Evolutionary conservation across 257 asterid genomes (phyloP), one percentile per base, ranked within the genome.

Genomic region (Catharanthus roseus): DNA sequence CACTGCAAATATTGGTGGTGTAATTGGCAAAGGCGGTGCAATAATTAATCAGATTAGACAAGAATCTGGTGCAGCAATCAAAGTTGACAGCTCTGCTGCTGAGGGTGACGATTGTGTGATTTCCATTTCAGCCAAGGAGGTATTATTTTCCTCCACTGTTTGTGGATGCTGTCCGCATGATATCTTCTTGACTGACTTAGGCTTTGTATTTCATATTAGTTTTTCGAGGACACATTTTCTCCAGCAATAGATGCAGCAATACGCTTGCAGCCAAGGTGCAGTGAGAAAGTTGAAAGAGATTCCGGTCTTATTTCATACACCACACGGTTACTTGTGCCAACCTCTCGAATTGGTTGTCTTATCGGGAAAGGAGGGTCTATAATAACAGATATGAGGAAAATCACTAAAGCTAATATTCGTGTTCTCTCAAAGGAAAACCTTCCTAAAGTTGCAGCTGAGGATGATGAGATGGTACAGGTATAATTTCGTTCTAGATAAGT

Each of bases 391-490:
- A 89, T 95, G 93, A 88, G 99, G 84, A 91, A 78, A 84, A 79
- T 87, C 79, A 88, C 96, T 51, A 89, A 83, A 83, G 99, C 97
- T 75, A 89, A 87, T 76, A 89, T 95, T 66, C 97, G 97, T 67
- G 73, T 95, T 61, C 83, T 91, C 70, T 87, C 97, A 7, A 91
- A 92, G 76, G 99, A 95, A 81, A 84, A 82, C 79, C 90, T 89
- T 58, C 97, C 99, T 15, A 89, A 91, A 83, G 86, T 95, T 75
- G 99, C 99, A n/a, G 75, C 95, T 60, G 90, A 82, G 54, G 97
- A 91, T 58, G 99, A 95, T 70, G 97, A 95, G 83, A 89, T 95
- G 97, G 97, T 95, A 75, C 97, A 85, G 96, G 97, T 95, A 87
- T 80, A 55, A 41, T 49, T 67, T 65, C n/a, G 19, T 23, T 58